Evolutionary conservation across 495 filamentous ascomycete species (phyloP).

Genomic region (Astrocystis sublimbata): DNA sequence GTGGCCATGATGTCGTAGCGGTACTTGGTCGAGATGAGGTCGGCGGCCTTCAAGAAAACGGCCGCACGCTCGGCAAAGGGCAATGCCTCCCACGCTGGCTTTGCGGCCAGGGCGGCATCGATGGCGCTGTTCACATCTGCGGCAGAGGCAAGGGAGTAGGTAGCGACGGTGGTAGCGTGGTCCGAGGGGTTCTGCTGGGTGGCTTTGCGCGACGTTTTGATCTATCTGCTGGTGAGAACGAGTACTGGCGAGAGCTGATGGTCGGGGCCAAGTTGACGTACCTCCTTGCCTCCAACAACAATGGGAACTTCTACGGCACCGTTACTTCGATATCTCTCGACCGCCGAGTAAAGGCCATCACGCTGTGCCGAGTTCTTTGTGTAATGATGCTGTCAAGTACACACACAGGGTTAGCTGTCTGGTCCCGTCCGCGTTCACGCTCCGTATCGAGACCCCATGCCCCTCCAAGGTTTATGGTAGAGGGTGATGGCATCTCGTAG

Average conservation of each 20-base stretch:
- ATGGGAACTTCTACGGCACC: slow-evolving; percentile 72
- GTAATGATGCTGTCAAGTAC: slow-evolving; percentile 86
- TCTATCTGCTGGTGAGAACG: slow-evolving; percentile 32
- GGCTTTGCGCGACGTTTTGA: slow-evolving; percentile 52
- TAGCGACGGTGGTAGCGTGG: slow-evolving; percentile 70
- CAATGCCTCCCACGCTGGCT: slow-evolving; percentile 75
- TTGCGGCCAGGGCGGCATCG: slow-evolving; percentile 75
- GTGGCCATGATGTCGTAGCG: slow-evolving; percentile 90
- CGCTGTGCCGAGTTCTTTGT: slow-evolving; percentile 77
- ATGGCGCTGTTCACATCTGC: slow-evolving; percentile 76
- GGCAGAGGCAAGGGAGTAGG: slow-evolving; percentile 72
- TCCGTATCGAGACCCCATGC: too few species aligned
- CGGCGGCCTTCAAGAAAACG: slow-evolving; percentile 90
- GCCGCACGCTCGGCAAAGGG: slow-evolving; percentile 90
- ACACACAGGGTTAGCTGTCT: slow-evolving; percentile 24
- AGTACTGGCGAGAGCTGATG: background rate
- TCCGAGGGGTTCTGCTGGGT: slow-evolving; percentile 74
- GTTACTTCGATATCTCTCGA: slow-evolving; percentile 60
- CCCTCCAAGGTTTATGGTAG: too few species aligned
- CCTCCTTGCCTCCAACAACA: slow-evolving; percentile 76
- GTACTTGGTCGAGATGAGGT: slow-evolving; percentile 85
- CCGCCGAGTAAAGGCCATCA: slow-evolving; percentile 66
- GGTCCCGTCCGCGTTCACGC: too few species aligned
- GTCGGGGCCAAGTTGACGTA: slow-evolving; percentile 33
- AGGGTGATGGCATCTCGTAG: background rate